Evolutionary conservation across 306 rosid species (phyloP).

Genomic region (Dryas alaskensis): DNA sequence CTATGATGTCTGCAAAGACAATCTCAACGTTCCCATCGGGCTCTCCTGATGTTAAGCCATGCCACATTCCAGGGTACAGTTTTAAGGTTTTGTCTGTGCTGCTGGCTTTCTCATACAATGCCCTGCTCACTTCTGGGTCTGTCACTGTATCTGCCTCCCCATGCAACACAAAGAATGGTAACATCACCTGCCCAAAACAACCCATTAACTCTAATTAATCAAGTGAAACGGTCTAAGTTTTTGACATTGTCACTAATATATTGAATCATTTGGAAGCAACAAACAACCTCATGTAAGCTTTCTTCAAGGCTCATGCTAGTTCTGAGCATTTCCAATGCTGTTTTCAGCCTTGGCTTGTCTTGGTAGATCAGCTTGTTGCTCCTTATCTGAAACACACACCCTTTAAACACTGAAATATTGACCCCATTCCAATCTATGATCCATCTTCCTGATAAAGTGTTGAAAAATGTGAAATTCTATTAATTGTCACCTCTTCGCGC

Average conservation of each 20-base stretch:
- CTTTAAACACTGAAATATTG: neutral
- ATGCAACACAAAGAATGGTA: conserved; percentile 81
- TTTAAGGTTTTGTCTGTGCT: conserved; percentile 74
- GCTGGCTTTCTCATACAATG: conserved; percentile 58
- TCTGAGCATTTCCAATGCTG: conserved; percentile 80
- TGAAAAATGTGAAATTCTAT: neutral
- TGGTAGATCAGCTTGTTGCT: conserved; percentile 77
- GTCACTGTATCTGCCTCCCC: conserved; percentile 90
- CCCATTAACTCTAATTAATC: neutral
- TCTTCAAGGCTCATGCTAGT: conserved; percentile 59
- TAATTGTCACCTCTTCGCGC: conserved; percentile 52
- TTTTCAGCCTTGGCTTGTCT: conserved; percentile 80
- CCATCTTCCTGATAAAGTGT: neutral
- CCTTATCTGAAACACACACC: conserved; percentile 51
- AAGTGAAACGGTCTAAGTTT: too few relatives aligned
- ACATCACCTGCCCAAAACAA: conserved; percentile 42
- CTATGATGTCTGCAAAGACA: conserved; percentile 62
- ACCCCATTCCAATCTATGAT: too few relatives aligned
- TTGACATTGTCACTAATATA: neutral
- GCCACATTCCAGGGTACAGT: conserved; percentile 90
- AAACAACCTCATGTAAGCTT: conserved; percentile 49
- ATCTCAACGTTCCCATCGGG: conserved; percentile 70
- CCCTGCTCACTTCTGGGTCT: conserved; percentile 91
- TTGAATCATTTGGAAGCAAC: neutral
- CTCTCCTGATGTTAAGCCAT: conserved; percentile 73